A percentile compares a stretch with the other conserved stretches of the same genome.
Conservation (phyloP, 1,284 basidiomycete species). For the Pyrrhoderma noxium region DNA sequence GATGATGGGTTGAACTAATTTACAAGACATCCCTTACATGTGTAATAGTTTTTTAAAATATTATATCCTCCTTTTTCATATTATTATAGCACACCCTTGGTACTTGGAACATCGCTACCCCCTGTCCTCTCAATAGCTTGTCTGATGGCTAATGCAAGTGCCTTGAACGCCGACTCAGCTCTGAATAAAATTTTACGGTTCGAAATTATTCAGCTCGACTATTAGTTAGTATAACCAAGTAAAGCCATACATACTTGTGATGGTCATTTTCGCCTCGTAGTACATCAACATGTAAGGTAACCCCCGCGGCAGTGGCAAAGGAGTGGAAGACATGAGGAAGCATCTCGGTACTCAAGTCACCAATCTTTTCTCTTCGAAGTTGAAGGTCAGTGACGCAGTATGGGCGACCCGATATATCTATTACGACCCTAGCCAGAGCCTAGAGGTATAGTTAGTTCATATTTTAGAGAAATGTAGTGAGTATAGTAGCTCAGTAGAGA, state of each 20-base stretch:
- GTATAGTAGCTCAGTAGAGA: background rate
- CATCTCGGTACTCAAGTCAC: conserved; percentile 96
- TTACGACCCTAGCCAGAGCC: conserved; percentile 92
- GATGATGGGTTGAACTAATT: no score
- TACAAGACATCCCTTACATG: no score
- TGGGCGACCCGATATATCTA: conserved; percentile 96
- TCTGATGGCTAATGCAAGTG: conserved; percentile 89
- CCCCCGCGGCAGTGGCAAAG: conserved; percentile 87
- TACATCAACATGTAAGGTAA: conserved; percentile 90
- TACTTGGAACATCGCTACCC: conserved; percentile 89
- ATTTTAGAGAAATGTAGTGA: conserved; percentile 4
- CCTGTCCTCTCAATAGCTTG: conserved; percentile 91
- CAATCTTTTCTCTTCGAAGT: conserved; percentile 92
- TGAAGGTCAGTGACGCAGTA: conserved; percentile 92
- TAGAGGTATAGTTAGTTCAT: conserved; percentile 30
- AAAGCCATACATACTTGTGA: conserved; percentile 63
- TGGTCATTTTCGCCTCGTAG: conserved; percentile 96
- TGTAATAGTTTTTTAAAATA: no score
- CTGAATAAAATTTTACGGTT: conserved; percentile 34
- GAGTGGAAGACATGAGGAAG: conserved; percentile 93
- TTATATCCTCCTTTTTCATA: no score
- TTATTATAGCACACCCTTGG: conserved; percentile 83
- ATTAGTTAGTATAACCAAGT: conserved; percentile 12
- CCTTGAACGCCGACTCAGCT: conserved; percentile 97
- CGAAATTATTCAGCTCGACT: conserved; percentile 1